phyloP scores from a whole-genome alignment of 495 filamentous ascomycete genomes.

The Letharia lupina region DNA sequence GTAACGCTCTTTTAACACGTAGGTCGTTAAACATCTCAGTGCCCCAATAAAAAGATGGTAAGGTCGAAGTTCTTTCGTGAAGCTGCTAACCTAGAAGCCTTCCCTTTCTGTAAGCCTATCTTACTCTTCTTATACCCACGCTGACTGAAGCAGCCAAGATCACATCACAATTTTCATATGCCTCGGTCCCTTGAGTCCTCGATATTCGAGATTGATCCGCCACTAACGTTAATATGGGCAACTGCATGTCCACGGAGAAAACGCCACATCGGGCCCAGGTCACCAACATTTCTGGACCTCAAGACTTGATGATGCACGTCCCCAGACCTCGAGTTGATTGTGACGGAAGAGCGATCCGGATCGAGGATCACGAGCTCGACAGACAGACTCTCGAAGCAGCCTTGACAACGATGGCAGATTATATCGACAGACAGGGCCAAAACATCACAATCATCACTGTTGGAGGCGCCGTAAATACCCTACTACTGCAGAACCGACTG shows the following conservation, averaged over 20 bases:
- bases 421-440: constrained; percentile 9
- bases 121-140: neutral
- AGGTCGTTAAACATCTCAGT: neutral
- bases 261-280: neutral
- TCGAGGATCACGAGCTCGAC: constrained; percentile 14
- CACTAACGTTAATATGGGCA: neutral
- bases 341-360: neutral
- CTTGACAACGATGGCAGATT: constrained; percentile 11
- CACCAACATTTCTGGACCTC: neutral
- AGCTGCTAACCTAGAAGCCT: neutral
- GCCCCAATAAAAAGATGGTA: neutral
- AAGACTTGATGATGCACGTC: neutral
- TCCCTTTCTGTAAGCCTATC: neutral
- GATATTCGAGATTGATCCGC: neutral
- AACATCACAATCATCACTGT: neutral
- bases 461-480: neutral
- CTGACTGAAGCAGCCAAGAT: neutral
- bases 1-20: neutral
- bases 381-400: constrained; percentile 9
- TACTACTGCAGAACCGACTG: neutral
- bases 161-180: no score
- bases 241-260: neutral
- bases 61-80: neutral
- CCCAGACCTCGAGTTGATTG: neutral
- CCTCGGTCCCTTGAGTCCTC: neutral